Percentiles rank a stretch among this genome's conserved stretches.
Evolutionary conservation across 148 eudicot species (phyloP).

Genomic region (Polygonum maritimum): DNA sequence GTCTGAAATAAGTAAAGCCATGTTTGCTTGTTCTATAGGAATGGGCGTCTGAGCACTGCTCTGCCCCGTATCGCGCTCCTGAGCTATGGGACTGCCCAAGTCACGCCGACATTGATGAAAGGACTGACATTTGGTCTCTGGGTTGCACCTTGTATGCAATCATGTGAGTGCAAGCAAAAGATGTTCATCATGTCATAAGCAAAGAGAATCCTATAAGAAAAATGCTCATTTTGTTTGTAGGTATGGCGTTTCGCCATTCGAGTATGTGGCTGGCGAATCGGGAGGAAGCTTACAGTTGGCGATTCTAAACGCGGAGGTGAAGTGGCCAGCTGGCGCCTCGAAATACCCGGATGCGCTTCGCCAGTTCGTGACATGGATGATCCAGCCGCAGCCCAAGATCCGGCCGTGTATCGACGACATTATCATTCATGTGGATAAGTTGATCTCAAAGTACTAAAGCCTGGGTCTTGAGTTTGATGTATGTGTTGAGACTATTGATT

Average conservation of each 20-base stretch:
- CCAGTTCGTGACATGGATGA: conserved; percentile 98
- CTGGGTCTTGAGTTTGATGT: conserved; percentile 4
- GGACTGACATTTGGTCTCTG: conserved; percentile 94
- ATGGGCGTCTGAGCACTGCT: conserved; percentile 96
- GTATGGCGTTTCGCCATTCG: conserved; percentile 96
- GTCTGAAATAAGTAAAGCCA: neutral
- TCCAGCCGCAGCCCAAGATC: conserved; percentile 85
- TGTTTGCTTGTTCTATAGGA: conserved; percentile 38
- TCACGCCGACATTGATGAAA: conserved; percentile 80
- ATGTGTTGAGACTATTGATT: neutral
- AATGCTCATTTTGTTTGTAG: conserved; percentile 18
- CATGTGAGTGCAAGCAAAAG: conserved; percentile 43
- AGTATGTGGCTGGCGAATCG: conserved; percentile 82
- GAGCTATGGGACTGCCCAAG: conserved; percentile 98
- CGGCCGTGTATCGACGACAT: conserved; percentile 87
- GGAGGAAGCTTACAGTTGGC: conserved; percentile 97
- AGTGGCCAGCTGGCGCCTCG: conserved; percentile 77
- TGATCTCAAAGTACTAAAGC: conserved; percentile 68
- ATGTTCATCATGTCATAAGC: neutral
- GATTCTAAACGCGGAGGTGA: conserved; percentile 71
- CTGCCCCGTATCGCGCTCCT: conserved; percentile 93
- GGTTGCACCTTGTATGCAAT: conserved; percentile 92
- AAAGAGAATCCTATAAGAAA: neutral
- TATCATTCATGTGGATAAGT: conserved; percentile 83
- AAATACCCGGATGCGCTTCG: conserved; percentile 84